Conservation (phyloP, 805 yeast genomes). For the Zygoascus ofunaensis region DNA sequence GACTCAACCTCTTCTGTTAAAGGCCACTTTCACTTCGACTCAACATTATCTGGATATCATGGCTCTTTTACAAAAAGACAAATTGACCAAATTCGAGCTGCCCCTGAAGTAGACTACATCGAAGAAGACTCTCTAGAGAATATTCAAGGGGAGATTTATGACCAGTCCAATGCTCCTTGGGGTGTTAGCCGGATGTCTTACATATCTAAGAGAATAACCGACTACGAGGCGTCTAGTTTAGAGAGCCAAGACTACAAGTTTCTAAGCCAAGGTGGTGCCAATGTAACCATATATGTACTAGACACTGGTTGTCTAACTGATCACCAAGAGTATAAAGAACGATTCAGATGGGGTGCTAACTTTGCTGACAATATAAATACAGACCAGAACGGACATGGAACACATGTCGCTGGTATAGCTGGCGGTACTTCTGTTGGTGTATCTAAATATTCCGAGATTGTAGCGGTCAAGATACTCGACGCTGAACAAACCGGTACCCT, state of each 20-base stretch:
- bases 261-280: slow-evolving; percentile 68
- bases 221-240: slow-evolving; percentile 57
- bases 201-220: slow-evolving; percentile 44
- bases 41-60: slow-evolving; percentile 35
- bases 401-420: slow-evolving; percentile 95
- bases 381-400: slow-evolving; percentile 92
- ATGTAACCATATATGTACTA: slow-evolving; percentile 77
- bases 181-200: slow-evolving; percentile 88
- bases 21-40: slow-evolving; percentile 21
- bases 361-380: slow-evolving; percentile 64
- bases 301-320: slow-evolving; percentile 79
- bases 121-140: slow-evolving; percentile 69
- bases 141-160: slow-evolving; percentile 46
- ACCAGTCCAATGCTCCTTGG: slow-evolving; percentile 85
- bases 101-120: slow-evolving; percentile 47
- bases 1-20: slow-evolving; percentile 3
- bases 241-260: slow-evolving; percentile 45
- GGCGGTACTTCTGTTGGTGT: slow-evolving; percentile 77
- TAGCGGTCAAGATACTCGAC: slow-evolving; percentile 52
- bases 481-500: slow-evolving; percentile 47
- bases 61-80: slow-evolving; percentile 38
- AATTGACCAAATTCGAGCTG: slow-evolving; percentile 37
- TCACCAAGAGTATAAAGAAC: slow-evolving; percentile 72
- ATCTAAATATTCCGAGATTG: slow-evolving; percentile 47
- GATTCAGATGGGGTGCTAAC: slow-evolving; percentile 83